Percentiles rank a stretch among this genome's conserved stretches.
Conservation (phyloP, 2,329 filamentous ascomycete species). For the Clonostachys chloroleuca region DNA sequence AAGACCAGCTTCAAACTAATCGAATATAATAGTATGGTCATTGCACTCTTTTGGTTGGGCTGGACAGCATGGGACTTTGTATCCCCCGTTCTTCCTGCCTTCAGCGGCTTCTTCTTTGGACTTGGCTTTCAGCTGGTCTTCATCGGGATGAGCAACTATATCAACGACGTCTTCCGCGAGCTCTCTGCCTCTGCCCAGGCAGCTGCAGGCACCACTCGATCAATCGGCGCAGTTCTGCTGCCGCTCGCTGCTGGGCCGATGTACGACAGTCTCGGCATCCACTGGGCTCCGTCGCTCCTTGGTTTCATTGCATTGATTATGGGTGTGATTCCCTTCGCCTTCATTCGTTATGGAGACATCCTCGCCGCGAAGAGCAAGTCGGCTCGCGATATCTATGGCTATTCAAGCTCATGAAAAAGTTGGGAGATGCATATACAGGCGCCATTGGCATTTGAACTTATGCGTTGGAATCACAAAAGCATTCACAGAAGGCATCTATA, state of each 20-base stretch:
- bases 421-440: too few species aligned
- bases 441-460: too few species aligned
- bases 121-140: slow-evolving; percentile 23
- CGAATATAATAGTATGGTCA: slow-evolving; percentile 32
- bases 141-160: slow-evolving; percentile 27
- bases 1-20: not conserved
- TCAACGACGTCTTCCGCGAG: slow-evolving; percentile 23
- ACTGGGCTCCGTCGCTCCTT: slow-evolving; percentile 27
- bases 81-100: slow-evolving; percentile 26
- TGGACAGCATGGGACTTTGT: slow-evolving; percentile 44
- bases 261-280: slow-evolving; percentile 21
- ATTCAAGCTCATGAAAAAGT: not conserved
- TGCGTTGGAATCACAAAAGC: too few species aligned
- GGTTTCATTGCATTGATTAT: slow-evolving; percentile 19
- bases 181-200: slow-evolving; percentile 26
- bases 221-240: slow-evolving; percentile 21
- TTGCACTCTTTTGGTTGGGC: slow-evolving; percentile 55
- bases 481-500: too few species aligned
- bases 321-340: slow-evolving; percentile 23
- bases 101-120: slow-evolving; percentile 38
- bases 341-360: slow-evolving; percentile 20
- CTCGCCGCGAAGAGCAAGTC: slow-evolving; percentile 15
- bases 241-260: slow-evolving; percentile 23
- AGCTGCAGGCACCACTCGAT: slow-evolving; percentile 23
- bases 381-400: not conserved